Base-by-base conservation (phyloP, 2,329 filamentous ascomycete species). In the Claviceps purpurea region DNA sequence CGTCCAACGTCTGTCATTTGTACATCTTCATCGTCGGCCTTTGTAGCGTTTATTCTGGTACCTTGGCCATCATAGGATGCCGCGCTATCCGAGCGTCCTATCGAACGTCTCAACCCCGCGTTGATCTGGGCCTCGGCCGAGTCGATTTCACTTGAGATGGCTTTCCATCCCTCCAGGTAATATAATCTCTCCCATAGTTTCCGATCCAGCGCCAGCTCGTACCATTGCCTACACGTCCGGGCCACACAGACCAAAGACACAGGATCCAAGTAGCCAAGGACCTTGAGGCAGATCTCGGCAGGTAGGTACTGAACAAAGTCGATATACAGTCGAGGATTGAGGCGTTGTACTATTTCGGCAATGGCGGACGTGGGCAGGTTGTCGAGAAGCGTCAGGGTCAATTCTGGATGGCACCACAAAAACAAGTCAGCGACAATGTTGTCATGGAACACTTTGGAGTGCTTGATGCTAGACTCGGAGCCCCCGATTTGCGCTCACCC, bases 221-320 rank as follows among this genome's bases (percentile, higher is more conserved):
- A 84, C 91, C 93, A 98, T 56, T 82, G 75, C 47, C 83, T 82
- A 39, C 89, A 96, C 16, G 89, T 82, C 45, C 81, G 78, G 1
- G 89, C 88, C 2, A 90, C 87, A 49, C 79, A 81, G 52, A 97
- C 75, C 41, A 98, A 74, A 0, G 89, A 93, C 30, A 81, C 66
- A 1, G 89, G 85, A 51, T 90, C 86, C 49, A 98, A 82, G 62
- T 89, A 93, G 16, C 85, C 84, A 44, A 98, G 83, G 45, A 97
- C 85, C 62, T 94, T 85, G 45, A 93, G 82, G 55, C 89, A 94
- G 60, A 98, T 86, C 66, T 98, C 93, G 26, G 87, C 82, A 0
- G 93, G 93, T 0, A 98, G 79, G 61, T 88, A 82, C 57, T 81
- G 74, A 43, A 95, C 82, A 51, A 95, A 95, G 68, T 98, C 88